Base-by-base conservation (phyloP, 2,329 filamentous ascomycete species). In the Clarireedia homoeocarpa region DNA sequence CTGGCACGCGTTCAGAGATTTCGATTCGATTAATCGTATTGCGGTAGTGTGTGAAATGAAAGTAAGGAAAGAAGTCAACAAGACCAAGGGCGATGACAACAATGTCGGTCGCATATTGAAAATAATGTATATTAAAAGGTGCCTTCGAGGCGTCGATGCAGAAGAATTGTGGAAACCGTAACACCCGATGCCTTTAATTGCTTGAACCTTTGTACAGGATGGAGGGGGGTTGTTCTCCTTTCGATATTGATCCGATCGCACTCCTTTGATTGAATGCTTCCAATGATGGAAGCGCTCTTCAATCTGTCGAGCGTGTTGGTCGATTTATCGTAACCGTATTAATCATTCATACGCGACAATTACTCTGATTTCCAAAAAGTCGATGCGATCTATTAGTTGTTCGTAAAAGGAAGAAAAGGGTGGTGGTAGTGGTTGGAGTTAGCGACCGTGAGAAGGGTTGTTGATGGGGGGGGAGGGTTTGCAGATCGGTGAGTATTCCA, bases 1-100 rank as follows among this genome's bases (percentile, higher is more conserved):
- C 77, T 91, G 88, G 73, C 91, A 96, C 48, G 87, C 81, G 71
- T 89, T 91, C 64, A 96, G 80, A 26, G 91, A 95, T 69, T 81
- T 88, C 55, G 91, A 94, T 65, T 85, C 78, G 66, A 97, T 69
- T 51, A 69, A 64, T 58, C 58, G 61, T 38, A 62, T 49, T 42
- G 24, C 66, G n/a, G 62, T 63, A 23, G 55, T 57, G 51, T 55
- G 53, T 10, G 65, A 64, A 20, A 66, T 53, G 24, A 68, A 55
- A 27, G 66, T 66, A 48, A 66, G 58, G 49, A 69, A 50, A 23
- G 67, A 58, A 34, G 63, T 60, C 49, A 66, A 42, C n/a, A 60
- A 55, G 58, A 67, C 61, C 46, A 65, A 59, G 30, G 66, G 64
- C 17, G 66, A 64, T 12, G 63, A 50, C 55, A 62, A 57, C 57